phyloP scores from a whole-genome alignment of 1,284 basidiomycete species.

The Heterobasidion irregulare region DNA sequence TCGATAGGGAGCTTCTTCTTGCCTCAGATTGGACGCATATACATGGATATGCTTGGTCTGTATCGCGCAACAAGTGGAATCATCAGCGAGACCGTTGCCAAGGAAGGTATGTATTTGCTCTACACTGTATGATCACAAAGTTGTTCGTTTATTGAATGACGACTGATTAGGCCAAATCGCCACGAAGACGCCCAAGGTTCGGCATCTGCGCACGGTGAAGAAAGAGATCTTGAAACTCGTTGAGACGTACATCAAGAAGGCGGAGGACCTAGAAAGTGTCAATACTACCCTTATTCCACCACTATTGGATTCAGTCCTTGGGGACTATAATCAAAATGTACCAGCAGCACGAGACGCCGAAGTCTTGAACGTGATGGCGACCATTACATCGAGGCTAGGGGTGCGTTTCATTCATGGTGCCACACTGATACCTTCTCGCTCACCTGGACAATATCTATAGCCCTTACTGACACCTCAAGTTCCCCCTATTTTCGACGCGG shows the following conservation, averaged over 20 bases:
- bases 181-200: slow-evolving; percentile 96
- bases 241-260: slow-evolving; percentile 96
- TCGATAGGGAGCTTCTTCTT: slow-evolving; percentile 97
- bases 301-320: slow-evolving; percentile 92
- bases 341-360: slow-evolving; percentile 94
- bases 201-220: slow-evolving; percentile 93
- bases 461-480: slow-evolving; percentile 88
- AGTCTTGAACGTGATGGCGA: slow-evolving; percentile 96
- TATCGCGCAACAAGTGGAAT: slow-evolving; percentile 99
- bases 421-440: neutral
- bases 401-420: slow-evolving; percentile 34
- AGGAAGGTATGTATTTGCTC: slow-evolving; percentile 53
- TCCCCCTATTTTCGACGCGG: slow-evolving; percentile 92
- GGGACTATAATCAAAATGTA: slow-evolving; percentile 95
- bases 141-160: neutral
- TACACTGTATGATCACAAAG: neutral
- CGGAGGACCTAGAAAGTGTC: slow-evolving; percentile 91
- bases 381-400: slow-evolving; percentile 85
- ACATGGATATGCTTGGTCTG: slow-evolving; percentile 96
- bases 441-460: slow-evolving; percentile 28
- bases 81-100: slow-evolving; percentile 88
- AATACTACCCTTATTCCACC: slow-evolving; percentile 93
- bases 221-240: slow-evolving; percentile 97
- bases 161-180: slow-evolving; percentile 68
- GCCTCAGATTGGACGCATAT: slow-evolving; percentile 93